Base-by-base conservation (phyloP, 768 basidiomycete genomes). In the Lepiota subincarnata region DNA sequence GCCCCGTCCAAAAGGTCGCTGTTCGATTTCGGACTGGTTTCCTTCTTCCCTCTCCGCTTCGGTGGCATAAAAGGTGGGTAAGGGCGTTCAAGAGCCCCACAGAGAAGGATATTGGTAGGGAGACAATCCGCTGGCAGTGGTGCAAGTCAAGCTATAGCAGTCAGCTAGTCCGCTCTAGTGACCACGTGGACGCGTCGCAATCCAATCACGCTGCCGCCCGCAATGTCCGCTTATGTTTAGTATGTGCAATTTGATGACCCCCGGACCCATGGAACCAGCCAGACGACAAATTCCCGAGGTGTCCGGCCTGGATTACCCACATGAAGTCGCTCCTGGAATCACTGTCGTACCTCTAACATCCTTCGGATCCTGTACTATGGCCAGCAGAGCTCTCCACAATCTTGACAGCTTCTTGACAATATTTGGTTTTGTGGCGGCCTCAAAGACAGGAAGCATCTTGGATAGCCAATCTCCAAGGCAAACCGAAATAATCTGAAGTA, bases 1-100 rank as follows among this genome's bases (percentile, higher is more conserved):
- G 72, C 76, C 74, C 62, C 51, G 55, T 61, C 57, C 35, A 36
- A 39, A 20, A 38, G 12, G 20, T 43, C 42, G 36, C 46, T 57
- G 10, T 52, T 38, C 11, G 51, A 48, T 18, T 46, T 44, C 35
- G 11, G 24, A 53, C 46, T 42, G 13, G 39, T 46, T 37, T 48
- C 35, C 18, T 48, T 47, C 18, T 54, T 44, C 38, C 16, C 26
- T 14, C 22, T 54, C 38, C 53, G 46, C 45, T 54, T 54, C 8
- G 26, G 16, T 31, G 53, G 53, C 53, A 54, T 54, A 39, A 44
- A 47, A 39, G 43, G 31, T 8, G n/a, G 3, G 22, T n/a, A 37
- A 18, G n/a, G 31, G 36, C 19, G 20, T 46, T n/a, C 31, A 48
- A 44, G 36, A 36, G 46, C 18, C n/a, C 22, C 53, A 18, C 45